These are phyloP conservation scores for Vitis hybrid DNA, from an alignment of 177 flowering plant species.

Conservation along the genomic window DNA sequence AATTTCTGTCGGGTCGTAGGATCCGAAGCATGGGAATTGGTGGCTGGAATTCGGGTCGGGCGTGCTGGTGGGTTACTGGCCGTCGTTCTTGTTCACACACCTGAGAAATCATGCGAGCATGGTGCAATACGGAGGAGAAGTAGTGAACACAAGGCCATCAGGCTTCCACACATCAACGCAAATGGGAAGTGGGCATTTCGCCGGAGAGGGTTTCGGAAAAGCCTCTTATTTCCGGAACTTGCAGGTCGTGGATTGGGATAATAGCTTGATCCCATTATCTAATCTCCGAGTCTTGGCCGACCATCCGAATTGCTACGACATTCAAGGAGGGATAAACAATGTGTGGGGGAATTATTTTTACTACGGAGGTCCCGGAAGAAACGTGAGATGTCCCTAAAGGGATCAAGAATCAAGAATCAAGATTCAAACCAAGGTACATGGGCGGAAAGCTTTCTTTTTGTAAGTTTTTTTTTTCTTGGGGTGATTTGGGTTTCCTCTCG, in stretches of 20 bases:
- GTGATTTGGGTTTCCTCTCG: slow-evolving; percentile 26
- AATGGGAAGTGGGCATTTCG: slow-evolving; percentile 68
- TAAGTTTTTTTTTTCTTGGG: slow-evolving; percentile 7
- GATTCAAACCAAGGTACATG: not conserved
- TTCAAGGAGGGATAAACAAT: slow-evolving; percentile 42
- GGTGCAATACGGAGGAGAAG: slow-evolving; percentile 78
- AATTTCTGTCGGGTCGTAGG: slow-evolving; percentile 29
- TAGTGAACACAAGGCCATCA: slow-evolving; percentile 36
- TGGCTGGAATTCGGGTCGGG: slow-evolving; percentile 76
- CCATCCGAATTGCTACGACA: slow-evolving; percentile 52
- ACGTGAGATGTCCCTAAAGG: slow-evolving; percentile 45
- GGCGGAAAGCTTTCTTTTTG: slow-evolving; percentile 1
- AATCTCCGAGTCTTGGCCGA: slow-evolving; percentile 51
- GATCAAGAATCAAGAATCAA: no score
- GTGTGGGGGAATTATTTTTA: slow-evolving; percentile 53
- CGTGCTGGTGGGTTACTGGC: slow-evolving; percentile 74
- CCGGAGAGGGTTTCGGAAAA: slow-evolving; percentile 56
- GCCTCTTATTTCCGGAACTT: slow-evolving; percentile 55
- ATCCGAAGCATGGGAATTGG: slow-evolving; percentile 84
- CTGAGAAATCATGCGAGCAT: slow-evolving; percentile 58
- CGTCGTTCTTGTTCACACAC: slow-evolving; percentile 59
- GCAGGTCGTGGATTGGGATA: slow-evolving; percentile 63
- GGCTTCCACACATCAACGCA: slow-evolving; percentile 57
- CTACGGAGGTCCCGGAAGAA: slow-evolving; percentile 68
- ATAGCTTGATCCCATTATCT: slow-evolving; percentile 38